A percentile compares a stretch with the other conserved stretches of the same genome.
These are phyloP conservation scores for Penicillium rolfsii DNA, from an alignment of 2,329 filamentous ascomycete genomes.

Conservation along the genomic window DNA sequence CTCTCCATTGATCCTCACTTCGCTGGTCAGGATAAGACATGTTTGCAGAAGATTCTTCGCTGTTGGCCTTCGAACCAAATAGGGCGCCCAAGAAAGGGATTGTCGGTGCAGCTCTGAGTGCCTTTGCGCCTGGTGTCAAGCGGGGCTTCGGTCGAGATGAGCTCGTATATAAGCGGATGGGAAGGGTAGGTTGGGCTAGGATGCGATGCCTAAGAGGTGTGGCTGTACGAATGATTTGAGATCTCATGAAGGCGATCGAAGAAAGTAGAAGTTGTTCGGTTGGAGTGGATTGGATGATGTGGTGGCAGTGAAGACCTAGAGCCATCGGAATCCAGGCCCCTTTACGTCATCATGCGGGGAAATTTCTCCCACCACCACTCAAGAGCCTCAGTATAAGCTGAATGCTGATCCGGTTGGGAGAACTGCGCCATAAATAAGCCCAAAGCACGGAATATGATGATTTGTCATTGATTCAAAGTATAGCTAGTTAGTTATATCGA, in stretches of 20 bases:
- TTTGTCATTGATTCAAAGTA: no score
- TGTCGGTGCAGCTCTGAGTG: constrained; percentile 68
- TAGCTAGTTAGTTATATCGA: neutral
- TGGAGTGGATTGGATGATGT: constrained; percentile 9
- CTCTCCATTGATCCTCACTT: constrained; percentile 82
- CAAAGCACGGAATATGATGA: no score
- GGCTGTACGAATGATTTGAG: constrained; percentile 29
- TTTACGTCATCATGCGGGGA: constrained; percentile 41
- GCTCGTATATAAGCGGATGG: constrained; percentile 29
- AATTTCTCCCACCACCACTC: neutral
- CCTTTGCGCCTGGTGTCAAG: constrained; percentile 39
- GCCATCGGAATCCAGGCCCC: constrained; percentile 10
- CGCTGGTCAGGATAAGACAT: constrained; percentile 77
- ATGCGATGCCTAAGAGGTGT: constrained; percentile 25
- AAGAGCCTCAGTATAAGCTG: neutral
- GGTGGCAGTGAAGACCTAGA: constrained; percentile 6
- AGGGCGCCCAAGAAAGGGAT: constrained; percentile 79
- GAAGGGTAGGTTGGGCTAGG: constrained; percentile 22
- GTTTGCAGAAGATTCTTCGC: constrained; percentile 40
- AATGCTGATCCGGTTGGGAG: neutral
- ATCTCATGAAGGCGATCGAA: constrained; percentile 32
- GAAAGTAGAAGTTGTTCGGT: neutral
- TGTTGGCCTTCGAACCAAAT: constrained; percentile 65
- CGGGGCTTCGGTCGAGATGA: constrained; percentile 21
- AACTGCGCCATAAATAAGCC: neutral